Base-by-base conservation (phyloP, 2,329 filamentous ascomycete genomes). In the Esteya vermicola region DNA sequence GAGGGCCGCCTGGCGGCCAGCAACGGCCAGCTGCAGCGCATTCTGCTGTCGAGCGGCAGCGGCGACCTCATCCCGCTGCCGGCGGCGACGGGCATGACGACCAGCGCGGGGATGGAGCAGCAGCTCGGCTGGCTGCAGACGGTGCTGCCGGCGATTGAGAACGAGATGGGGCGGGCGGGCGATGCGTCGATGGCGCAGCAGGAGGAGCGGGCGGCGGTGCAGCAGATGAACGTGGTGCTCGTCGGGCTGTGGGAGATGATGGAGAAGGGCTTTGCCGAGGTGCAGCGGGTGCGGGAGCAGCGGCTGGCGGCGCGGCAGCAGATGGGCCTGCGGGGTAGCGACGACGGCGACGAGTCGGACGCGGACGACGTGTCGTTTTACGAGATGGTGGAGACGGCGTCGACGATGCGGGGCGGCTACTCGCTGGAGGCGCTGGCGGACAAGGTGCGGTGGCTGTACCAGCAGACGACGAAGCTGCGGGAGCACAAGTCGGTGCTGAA, bases 401-500 rank as follows among this genome's bases (percentile, higher is more conserved):
- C 41, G 66, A 74, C 47, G 53, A 62, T 20, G 66, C 67, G 42
- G 76, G 82, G 49, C 50, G 68, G 1, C n/a, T 93, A 84, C 59
- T 81, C 80, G 2, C 62, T 94, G 4, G 66, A 71, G 19, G 83
- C 79, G 18, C 93, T 96, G 56, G 80, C 78, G 14, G 65, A 73
- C 9, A 85, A 84, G 52, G 77, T 96, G 1, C 80, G 86, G 51
- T 81, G 77, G 61, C 64, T 95, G 5, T 85, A 86, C 53, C 68
- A 70, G 31, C 81, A 85, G 43, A 74, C 85, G n/a, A 81, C 78
- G 16, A 74, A 74, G 18, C 65, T 95, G 27, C 79, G 84, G 45
- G 84, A 94, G 50, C 88, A 96, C 55, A 93, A 94, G 55, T 75
- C 77, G 36, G 88, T 94, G 19, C 69, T 96, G 9, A 81, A 89